These are phyloP conservation scores for Diaporthe nobilis DNA, from an alignment of 2,329 filamentous ascomycete species.

Conservation along the genomic window DNA sequence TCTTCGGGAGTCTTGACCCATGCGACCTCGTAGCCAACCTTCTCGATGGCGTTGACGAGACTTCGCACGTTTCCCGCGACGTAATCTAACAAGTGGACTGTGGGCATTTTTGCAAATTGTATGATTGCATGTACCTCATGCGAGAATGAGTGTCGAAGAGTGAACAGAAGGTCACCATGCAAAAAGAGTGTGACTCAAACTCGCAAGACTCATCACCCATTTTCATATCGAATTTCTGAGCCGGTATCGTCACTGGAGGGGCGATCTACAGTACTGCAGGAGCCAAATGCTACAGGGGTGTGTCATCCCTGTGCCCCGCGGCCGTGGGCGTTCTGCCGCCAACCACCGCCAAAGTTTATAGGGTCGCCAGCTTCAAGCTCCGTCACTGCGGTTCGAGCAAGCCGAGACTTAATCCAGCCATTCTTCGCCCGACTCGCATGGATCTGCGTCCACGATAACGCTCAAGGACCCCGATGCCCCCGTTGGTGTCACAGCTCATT, in stretches of 20 bases:
- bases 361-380: conserved; percentile 1
- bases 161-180: neutral
- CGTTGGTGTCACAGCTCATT: neutral
- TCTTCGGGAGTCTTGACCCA: conserved; percentile 92
- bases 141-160: neutral
- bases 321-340: conserved; percentile 46
- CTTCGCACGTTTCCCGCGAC: conserved; percentile 97
- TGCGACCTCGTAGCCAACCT: conserved; percentile 91
- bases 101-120: conserved; percentile 71
- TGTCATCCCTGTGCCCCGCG: conserved; percentile 29
- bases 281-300: conserved; percentile 28
- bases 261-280: conserved; percentile 24
- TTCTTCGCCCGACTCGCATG: neutral
- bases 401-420: neutral
- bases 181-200: conserved; percentile 17
- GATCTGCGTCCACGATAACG: neutral
- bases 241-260: conserved; percentile 39
- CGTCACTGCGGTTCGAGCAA: neutral
- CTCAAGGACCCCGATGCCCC: neutral
- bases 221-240: conserved; percentile 35
- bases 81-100: conserved; percentile 85
- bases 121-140: neutral
- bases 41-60: conserved; percentile 97
- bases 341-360: conserved; percentile 48
- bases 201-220: conserved; percentile 24